Evolutionary conservation across 1,284 basidiomycete species (phyloP).

Genomic region (Heterobasidion parviporum): DNA sequence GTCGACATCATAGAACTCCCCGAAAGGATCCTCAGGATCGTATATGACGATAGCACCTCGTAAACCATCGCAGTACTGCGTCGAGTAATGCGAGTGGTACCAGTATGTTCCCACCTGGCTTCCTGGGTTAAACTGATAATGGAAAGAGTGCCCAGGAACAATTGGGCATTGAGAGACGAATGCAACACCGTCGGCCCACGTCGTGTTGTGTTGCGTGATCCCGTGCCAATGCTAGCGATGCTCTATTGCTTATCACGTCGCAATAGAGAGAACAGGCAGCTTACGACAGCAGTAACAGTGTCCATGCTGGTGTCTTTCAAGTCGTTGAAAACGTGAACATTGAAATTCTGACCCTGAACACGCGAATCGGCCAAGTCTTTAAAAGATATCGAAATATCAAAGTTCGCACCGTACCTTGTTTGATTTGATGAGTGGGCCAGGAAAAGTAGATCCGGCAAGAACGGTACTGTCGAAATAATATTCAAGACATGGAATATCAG

Average conservation of each 20-base stretch:
- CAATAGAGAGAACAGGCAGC: not conserved
- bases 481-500: not conserved
- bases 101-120: conserved; percentile 27
- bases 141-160: conserved; percentile 9
- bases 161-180: conserved; percentile 11
- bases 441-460: conserved; percentile 1
- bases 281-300: conserved; percentile 23
- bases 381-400: not conserved
- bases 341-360: conserved; percentile 14
- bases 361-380: not conserved
- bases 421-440: conserved; percentile 2
- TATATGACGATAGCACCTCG: conserved; percentile 13
- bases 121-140: conserved; percentile 10
- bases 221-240: conserved; percentile 12
- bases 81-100: conserved; percentile 24
- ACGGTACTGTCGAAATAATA: not conserved
- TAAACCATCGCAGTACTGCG: conserved; percentile 25
- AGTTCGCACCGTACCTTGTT: not conserved
- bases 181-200: conserved; percentile 5
- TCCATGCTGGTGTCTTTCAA: conserved; percentile 24
- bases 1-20: conserved; percentile 1
- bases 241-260: not conserved
- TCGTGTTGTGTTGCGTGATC: conserved; percentile 7
- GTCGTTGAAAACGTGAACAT: conserved; percentile 24
- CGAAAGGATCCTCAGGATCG: conserved; percentile 3